Evolutionary conservation across 192 early-diverging fungal species (phyloP).

Genomic region (Podila clonocystis): DNA sequence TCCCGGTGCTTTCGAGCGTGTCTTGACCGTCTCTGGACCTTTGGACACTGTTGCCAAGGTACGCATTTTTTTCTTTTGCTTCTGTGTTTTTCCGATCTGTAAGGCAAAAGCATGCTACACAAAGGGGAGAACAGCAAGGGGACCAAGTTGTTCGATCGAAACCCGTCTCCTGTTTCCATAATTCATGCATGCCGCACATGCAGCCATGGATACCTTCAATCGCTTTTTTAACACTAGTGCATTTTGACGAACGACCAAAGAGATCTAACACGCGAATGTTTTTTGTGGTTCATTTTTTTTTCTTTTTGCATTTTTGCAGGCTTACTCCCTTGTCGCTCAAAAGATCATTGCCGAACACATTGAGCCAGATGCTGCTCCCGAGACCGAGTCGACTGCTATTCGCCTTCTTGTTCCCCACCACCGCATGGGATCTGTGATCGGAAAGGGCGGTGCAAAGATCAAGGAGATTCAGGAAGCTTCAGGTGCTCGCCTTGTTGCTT

Average conservation of each 20-base stretch:
- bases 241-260: too few species aligned
- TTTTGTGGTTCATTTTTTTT: neutral
- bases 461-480: slow-evolving; percentile 92
- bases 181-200: neutral
- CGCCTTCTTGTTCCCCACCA: slow-evolving; percentile 88
- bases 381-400: slow-evolving; percentile 69
- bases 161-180: neutral
- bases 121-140: too few species aligned
- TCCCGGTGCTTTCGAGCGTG: slow-evolving; percentile 75
- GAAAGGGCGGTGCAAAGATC: slow-evolving; percentile 88
- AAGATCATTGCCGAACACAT: slow-evolving; percentile 76
- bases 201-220: neutral
- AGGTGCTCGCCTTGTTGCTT: slow-evolving; percentile 82
- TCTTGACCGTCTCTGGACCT: slow-evolving; percentile 80
- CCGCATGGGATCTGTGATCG: slow-evolving; percentile 92
- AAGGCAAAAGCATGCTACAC: too few species aligned
- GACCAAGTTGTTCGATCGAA: too few species aligned
- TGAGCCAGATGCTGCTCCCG: slow-evolving; percentile 57
- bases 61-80: neutral
- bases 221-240: too few species aligned
- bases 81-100: too few species aligned
- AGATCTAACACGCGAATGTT: too few species aligned
- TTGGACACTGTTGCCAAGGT: slow-evolving; percentile 75
- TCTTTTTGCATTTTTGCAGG: slow-evolving; percentile 45
- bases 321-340: slow-evolving; percentile 82